Base-by-base conservation (phyloP, 2,329 filamentous ascomycete species). In the Pseudopithomyces chartarum region DNA sequence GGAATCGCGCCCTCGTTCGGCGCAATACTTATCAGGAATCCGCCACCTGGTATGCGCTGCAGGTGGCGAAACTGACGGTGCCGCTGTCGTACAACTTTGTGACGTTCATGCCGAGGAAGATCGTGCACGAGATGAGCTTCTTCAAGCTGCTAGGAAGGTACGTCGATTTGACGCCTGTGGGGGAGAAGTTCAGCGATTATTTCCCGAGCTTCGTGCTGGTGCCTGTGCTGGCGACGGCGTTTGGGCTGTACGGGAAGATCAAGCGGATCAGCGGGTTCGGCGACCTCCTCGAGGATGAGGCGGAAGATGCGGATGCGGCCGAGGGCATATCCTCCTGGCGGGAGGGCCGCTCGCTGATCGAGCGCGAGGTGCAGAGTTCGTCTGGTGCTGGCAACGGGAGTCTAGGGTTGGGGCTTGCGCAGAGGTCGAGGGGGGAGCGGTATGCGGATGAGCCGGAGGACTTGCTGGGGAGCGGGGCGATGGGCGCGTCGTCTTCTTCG, bases 21-120 rank as follows among this genome's bases (percentile, higher is more conserved):
- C 88, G 95, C 55, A 95, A 96, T 71, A 99, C 95, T 0, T 94
- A 96, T 56, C 88, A 91, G 58, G 95, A 98, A 73, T 92, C 89
- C 48, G 95, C 95, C 0, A 96, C 94, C 65, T 99, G 96, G 92
- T 99, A 98, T 72, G 90, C 92, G 1, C 88, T 92, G 56, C 92
- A 97, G 73, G 90, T 97, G 11, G 94, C 95, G 50, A 91, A 93
- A 68, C 86, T 99, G 42, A 97, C 91, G 1, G 91, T 99, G 0
- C 95, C 95, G 0, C 83, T 99, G 8, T 88, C 91, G 3, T 99
- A 97, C 84, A 99, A 99, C 78, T 99, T 98, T 71, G 84, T 97
- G 73, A 97, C 94, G 0, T 94, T 98, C 73, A 78, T 97, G 20
- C 90, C 90, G 0, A 82, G 81, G 7, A 81, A 82, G 12, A 85